Conservation (phyloP, 2,329 filamentous ascomycete species). For the Ceratocystiopsis minuta region DNA sequence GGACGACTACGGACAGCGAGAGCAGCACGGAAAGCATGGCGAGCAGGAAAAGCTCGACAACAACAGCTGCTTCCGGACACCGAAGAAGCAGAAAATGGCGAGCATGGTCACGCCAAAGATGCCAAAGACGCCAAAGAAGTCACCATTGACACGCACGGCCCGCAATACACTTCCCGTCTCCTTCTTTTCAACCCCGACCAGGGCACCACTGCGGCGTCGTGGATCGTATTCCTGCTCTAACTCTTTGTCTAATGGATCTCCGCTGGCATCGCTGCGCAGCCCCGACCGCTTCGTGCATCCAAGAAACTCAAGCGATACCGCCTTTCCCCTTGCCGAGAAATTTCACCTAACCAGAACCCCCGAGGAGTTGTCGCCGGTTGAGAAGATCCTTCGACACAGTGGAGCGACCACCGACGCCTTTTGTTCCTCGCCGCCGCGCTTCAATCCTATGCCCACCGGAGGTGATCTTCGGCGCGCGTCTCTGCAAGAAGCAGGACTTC, state of each 20-base stretch:
- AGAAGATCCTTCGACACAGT: conserved; percentile 26
- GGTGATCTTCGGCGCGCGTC: conserved; percentile 11
- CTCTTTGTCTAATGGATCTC: not conserved
- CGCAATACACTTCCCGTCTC: conserved; percentile 3
- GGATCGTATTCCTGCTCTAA: conserved; percentile 12
- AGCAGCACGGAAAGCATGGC: too few relatives aligned
- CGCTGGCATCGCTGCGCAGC: conserved; percentile 8
- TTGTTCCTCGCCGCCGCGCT: conserved; percentile 16
- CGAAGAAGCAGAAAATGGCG: too few relatives aligned
- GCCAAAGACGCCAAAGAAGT: too few relatives aligned
- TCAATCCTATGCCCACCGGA: conserved; percentile 10
- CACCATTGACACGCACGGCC: too few relatives aligned
- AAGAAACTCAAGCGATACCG: conserved; percentile 14
- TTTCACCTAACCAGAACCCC: conserved; percentile 27
- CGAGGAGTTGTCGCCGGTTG: conserved; percentile 23
- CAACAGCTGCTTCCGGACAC: too few relatives aligned
- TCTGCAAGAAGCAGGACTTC: conserved; percentile 14
- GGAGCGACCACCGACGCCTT: conserved; percentile 25
- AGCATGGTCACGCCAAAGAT: too few relatives aligned
- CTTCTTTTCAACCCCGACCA: conserved; percentile 6
- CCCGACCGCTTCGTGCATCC: conserved; percentile 34
- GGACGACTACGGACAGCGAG: too few relatives aligned
- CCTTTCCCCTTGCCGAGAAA: conserved; percentile 21
- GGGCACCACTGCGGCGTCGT: conserved; percentile 3
- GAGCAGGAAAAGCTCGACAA: too few relatives aligned